Evolutionary conservation across 164 flowering plant genomes (phyloP).

Genomic region (Tetrastigma voinierianum): DNA sequence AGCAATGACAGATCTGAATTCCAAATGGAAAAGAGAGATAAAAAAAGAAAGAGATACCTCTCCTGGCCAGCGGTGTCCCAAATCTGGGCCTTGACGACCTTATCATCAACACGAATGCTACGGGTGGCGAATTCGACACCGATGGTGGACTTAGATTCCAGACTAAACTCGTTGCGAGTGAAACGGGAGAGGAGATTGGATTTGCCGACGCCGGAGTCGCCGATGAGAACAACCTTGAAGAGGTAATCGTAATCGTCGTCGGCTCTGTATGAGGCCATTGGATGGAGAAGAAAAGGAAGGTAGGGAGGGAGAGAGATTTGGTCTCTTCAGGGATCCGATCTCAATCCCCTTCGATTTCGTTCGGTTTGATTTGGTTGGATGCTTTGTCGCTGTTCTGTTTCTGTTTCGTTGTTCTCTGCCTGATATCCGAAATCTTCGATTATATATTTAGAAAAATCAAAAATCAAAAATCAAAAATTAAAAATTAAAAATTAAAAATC

Average conservation of each 20-base stretch:
- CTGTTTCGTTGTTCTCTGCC: not conserved
- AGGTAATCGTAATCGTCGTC: slow-evolving; percentile 80
- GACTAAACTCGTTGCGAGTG: slow-evolving; percentile 64
- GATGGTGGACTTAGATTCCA: slow-evolving; percentile 70
- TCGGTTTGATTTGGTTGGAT: too few relatives aligned
- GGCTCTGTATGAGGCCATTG: slow-evolving; percentile 48
- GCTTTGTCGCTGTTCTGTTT: not conserved
- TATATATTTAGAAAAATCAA: too few relatives aligned
- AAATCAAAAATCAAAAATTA: too few relatives aligned
- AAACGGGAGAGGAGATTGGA: slow-evolving; percentile 59
- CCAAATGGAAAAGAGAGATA: not conserved
- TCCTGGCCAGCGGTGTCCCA: slow-evolving; percentile 84
- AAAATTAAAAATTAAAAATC: too few relatives aligned
- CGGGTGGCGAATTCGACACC: slow-evolving; percentile 81
- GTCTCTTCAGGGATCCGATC: too few relatives aligned
- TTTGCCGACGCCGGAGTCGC: slow-evolving; percentile 74
- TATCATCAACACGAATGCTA: slow-evolving; percentile 62
- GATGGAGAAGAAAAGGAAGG: not conserved
- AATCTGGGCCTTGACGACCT: slow-evolving; percentile 76
- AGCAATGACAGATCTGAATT: not conserved
- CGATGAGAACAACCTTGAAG: slow-evolving; percentile 73
- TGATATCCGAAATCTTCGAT: too few relatives aligned
- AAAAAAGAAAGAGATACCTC: slow-evolving; percentile 29
- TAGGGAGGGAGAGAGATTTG: not conserved
- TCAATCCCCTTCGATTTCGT: not conserved